Evolutionary conservation across 768 basidiomycete species (phyloP).

Genomic region (Brasilioporus rufonigricans): DNA sequence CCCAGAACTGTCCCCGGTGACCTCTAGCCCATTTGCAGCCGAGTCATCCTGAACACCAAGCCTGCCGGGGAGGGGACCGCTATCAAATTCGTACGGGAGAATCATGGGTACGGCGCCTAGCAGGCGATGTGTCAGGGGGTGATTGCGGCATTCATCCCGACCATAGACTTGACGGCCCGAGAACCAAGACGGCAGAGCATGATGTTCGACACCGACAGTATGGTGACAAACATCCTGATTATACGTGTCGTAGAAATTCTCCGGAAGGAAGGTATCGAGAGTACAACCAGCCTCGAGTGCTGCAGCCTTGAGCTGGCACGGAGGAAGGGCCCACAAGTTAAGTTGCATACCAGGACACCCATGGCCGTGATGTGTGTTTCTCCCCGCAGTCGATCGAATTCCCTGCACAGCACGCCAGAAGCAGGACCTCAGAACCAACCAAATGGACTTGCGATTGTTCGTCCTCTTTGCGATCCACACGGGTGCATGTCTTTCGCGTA

Average conservation of each 20-base stretch:
- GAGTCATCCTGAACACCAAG: background rate
- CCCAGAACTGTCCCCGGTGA: constrained; percentile 4
- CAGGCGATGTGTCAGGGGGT: constrained; percentile 52
- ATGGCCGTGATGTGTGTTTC: constrained; percentile 7
- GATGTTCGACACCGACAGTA: background rate
- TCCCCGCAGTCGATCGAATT: background rate
- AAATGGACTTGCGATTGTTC: constrained; percentile 2
- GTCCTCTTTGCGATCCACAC: constrained; percentile 50
- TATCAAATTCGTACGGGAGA: constrained; percentile 37
- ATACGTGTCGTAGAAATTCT: constrained; percentile 29
- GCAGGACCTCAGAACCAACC: constrained; percentile 3
- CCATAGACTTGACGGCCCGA: constrained; percentile 19
- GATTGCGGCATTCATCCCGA: constrained; percentile 3
- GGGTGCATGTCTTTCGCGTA: constrained; percentile 47
- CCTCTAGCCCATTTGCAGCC: background rate
- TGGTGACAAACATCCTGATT: background rate
- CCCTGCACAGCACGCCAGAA: constrained; percentile 3
- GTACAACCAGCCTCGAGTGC: constrained; percentile 69
- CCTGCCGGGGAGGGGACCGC: constrained; percentile 1
- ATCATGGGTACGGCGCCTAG: constrained; percentile 57
- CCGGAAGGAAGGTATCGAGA: constrained; percentile 48
- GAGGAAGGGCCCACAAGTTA: constrained; percentile 59
- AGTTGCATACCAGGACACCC: constrained; percentile 50
- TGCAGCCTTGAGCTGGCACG: constrained; percentile 54
- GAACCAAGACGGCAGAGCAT: constrained; percentile 15